Percentiles rank a stretch among this genome's conserved stretches.
phyloP scores from a whole-genome alignment of 225 moss, liverwort and hornwort genomes.

The Straminergon stramineum region DNA sequence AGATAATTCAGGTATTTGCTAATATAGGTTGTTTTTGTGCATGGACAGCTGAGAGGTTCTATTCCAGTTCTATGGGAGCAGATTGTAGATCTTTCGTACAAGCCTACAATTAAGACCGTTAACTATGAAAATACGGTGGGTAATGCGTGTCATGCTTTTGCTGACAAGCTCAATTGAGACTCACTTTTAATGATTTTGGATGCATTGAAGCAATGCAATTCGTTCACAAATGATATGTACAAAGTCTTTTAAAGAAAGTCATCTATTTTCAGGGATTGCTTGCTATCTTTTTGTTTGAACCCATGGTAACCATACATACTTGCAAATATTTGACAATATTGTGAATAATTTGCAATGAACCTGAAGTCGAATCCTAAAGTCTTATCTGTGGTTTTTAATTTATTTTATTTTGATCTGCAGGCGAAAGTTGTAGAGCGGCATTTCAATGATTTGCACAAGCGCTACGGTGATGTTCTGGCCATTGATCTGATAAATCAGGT shows the following conservation, averaged over 20 bases:
- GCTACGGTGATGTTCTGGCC: conserved; percentile 82
- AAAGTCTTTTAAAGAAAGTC: background rate
- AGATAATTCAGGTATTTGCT: background rate
- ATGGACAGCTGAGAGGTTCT: conserved; percentile 74
- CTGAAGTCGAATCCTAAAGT: background rate
- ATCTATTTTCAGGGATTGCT: background rate
- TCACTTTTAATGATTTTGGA: background rate
- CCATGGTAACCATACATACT: background rate
- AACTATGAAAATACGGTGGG: conserved; percentile 68
- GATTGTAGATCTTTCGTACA: conserved; percentile 93
- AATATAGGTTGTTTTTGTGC: background rate
- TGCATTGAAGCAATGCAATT: background rate
- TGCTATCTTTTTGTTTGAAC: background rate
- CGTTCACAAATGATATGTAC: background rate
- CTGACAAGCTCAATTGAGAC: background rate
- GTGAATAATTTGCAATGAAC: background rate
- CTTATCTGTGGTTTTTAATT: background rate
- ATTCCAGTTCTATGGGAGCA: conserved; percentile 98
- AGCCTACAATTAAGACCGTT: conserved; percentile 72
- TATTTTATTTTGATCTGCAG: conserved; percentile 12
- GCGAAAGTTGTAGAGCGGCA: conserved; percentile 67
- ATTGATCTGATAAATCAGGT: conserved; percentile 96
- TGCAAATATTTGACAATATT: background rate
- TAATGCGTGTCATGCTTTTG: background rate
- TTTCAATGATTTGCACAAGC: conserved; percentile 67